phyloP scores from a whole-genome alignment of 495 filamentous ascomycete species.

The Venustampulla echinocandica region DNA sequence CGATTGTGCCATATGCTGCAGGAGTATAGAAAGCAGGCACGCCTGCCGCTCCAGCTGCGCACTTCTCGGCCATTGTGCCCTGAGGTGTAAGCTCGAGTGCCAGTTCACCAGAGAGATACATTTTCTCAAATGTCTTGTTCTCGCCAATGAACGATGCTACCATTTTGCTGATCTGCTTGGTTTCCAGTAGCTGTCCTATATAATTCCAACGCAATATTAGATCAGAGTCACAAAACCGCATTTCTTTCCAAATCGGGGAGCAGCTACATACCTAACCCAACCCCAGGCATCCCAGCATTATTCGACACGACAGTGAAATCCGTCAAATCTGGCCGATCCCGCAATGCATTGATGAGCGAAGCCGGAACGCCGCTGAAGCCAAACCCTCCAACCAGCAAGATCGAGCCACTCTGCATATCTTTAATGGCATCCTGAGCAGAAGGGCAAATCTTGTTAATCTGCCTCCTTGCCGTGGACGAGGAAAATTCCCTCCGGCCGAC shows the following conservation, averaged over 20 bases:
- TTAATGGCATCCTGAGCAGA: conserved; percentile 15
- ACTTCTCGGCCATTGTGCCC: conserved; percentile 19
- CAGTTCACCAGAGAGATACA: conserved; percentile 15
- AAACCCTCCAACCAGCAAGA: conserved; percentile 11
- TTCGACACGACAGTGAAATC: conserved; percentile 18
- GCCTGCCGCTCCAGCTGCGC: conserved; percentile 13
- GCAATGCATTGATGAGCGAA: conserved; percentile 9
- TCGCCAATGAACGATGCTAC: conserved; percentile 15
- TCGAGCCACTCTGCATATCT: conserved; percentile 14
- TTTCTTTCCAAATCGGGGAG: too few relatives aligned
- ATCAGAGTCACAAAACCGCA: not conserved
- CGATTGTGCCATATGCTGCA: conserved; percentile 19
- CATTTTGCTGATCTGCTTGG: conserved; percentile 16
- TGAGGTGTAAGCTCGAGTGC: conserved; percentile 15
- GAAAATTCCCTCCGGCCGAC: conserved; percentile 7
- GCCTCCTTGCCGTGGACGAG: conserved; percentile 2
- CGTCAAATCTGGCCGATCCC: conserved; percentile 11
- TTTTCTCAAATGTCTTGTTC: conserved; percentile 16
- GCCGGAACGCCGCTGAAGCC: conserved; percentile 14
- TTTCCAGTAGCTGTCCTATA: conserved; percentile 13
- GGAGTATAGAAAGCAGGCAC: conserved; percentile 18
- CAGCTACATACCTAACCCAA: conserved; percentile 16
- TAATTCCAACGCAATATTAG: not conserved
- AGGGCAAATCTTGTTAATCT: conserved; percentile 15
- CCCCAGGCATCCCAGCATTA: conserved; percentile 14